Evolutionary conservation across 2,329 filamentous ascomycete genomes (phyloP), one percentile per base, ranked within the genome.

Genomic region (Cordyceps fumosorosea): DNA sequence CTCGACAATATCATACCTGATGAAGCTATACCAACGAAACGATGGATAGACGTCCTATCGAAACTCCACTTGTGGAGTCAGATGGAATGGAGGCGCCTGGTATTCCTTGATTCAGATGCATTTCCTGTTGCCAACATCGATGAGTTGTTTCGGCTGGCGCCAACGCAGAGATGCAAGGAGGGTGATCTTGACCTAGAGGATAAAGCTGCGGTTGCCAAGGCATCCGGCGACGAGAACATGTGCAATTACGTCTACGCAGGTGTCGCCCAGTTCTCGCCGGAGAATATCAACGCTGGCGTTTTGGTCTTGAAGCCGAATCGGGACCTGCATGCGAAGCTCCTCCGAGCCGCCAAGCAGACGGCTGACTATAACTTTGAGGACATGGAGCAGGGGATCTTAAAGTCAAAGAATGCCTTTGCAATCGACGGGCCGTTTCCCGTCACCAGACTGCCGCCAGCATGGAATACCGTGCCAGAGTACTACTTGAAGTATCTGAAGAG

Each of bases 181-280:
- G 8, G 29, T 8, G 29, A 32, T 32, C 29, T 32, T 32, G 29
- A 32, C 29, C 29, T 8, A 32, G 29, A 32, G 29, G 29, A 32
- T 32, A 4, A 32, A 32, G 29, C 8, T 32, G 29, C 29, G 29
- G 29, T 32, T 32, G 29, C 29, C 29, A 32, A 32, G 29, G 20
- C 29, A 32, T 32, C n/a, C 24, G 52, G 22, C 24, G 52, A 24
- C n/a, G 29, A 32, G 4, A 40, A 54, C 12, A 37, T 54, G n/a
- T 54, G 52, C 26, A 20, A 54, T 37, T 54, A 54, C 29, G 52
- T 54, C 52, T 54, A 54, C 52, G 52, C 52, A 22, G 52, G 52
- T 32, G 52, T 54, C 24, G 24, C 37, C 32, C 52, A 54, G 20
- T 37, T 54, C 37, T 26, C 20, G 12, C 29, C 52, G 12, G 29